A percentile compares a stretch with the other conserved stretches of the same genome.
These are phyloP conservation scores for Trametes gibbosa DNA, from an alignment of 768 basidiomycete genomes.

Conservation along the genomic window DNA sequence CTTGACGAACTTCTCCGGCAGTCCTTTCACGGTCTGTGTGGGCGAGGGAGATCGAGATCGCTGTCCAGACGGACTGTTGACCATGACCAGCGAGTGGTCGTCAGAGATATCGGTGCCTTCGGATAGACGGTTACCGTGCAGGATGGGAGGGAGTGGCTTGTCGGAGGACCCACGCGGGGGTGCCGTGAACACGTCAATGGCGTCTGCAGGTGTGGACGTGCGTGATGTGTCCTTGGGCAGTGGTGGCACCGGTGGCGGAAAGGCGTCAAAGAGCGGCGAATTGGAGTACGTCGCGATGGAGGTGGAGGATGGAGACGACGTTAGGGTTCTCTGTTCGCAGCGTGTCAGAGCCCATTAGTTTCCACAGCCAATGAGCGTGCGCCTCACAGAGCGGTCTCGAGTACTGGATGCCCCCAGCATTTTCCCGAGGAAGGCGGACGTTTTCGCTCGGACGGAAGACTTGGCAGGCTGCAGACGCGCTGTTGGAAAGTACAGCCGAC, in stretches of 20 bases:
- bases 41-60: constrained; percentile 27
- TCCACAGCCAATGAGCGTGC: not conserved
- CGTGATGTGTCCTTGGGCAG: constrained; percentile 36
- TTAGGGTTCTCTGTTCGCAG: constrained; percentile 24
- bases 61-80: constrained; percentile 41
- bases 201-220: constrained; percentile 29
- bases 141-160: constrained; percentile 68
- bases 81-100: constrained; percentile 56
- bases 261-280: constrained; percentile 36
- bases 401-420: constrained; percentile 67
- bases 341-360: not conserved
- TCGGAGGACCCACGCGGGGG: constrained; percentile 30
- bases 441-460: constrained; percentile 71
- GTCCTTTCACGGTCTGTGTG: constrained; percentile 25
- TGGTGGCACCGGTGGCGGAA: constrained; percentile 42
- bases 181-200: constrained; percentile 50
- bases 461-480: constrained; percentile 41
- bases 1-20: constrained; percentile 22
- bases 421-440: constrained; percentile 78
- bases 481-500: constrained; percentile 8
- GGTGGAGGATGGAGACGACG: constrained; percentile 23
- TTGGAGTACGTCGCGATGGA: constrained; percentile 26
- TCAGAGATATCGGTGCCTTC: constrained; percentile 37
- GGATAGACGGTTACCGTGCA: constrained; percentile 31
- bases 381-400: constrained; percentile 65